Base-by-base conservation (phyloP, 208 protist genomes). In the Trypanosomatidae sp. region DNA sequence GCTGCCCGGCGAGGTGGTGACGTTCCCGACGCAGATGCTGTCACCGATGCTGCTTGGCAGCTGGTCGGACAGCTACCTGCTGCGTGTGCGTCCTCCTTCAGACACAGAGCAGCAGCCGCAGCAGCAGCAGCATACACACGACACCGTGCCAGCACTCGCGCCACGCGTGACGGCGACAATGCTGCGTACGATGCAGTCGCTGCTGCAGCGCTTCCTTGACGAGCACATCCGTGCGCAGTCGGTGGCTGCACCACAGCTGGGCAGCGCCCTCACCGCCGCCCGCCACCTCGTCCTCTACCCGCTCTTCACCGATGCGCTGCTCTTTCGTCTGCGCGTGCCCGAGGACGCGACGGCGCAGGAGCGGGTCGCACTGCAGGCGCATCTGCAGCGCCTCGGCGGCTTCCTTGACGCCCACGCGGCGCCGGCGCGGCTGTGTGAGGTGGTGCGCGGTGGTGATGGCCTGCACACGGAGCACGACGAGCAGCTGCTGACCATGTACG, bases 381-480 rank as follows among this genome's bases (percentile, higher is more conserved):
- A 48, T 6, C 8, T 57, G 25, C 24, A 23, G 6, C 26, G 35
- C 13, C 11, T 61, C 30, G 22, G 26, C 16, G 33, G 27, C 1
- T 56, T 27, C 26, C 43, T 72, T n/a, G 43, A 51, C 25, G 44
- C 22, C 2, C 7, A 48, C 16, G 44, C 53, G 16, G 33, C 47
- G 6, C 19, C 3, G 8, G 57, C 88, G 6, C 61, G 53, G 1
- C 61, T 90, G 33, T 56, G 67, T 3, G 80, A 88, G 33, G 61
- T 86, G n/a, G 28, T 89, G 3, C 10, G 46, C 2, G 56, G 55
- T 15, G 66, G 67, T 0, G 67, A 87, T 4, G 81, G 85, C 5
- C 52, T 88, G 48, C 80, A 89, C 59, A 85, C 75, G 3, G 77
- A 89, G 60, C 48, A 53, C 33, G 78, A 90, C 43, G 78, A 88